Conservation (phyloP, 2,329 filamentous ascomycete species). For the Cucurbitaria berberidis region DNA sequence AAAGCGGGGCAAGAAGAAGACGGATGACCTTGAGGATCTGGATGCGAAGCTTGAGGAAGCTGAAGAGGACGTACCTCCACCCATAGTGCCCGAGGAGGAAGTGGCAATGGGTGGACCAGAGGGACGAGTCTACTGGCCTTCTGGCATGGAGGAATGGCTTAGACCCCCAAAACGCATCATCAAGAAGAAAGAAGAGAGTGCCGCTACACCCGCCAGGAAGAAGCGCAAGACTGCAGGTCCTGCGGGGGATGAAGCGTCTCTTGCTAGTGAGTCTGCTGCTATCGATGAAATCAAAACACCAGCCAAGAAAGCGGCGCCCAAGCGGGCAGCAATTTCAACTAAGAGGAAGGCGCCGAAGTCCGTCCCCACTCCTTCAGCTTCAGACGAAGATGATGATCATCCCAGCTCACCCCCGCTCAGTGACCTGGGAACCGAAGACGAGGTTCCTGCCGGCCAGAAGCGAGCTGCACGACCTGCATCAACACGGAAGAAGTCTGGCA, state of each 20-base stretch:
- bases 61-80: slow-evolving; percentile 36
- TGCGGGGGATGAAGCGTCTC: slow-evolving; percentile 26
- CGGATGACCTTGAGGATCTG: slow-evolving; percentile 42
- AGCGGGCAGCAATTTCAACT: slow-evolving; percentile 34
- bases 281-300: slow-evolving; percentile 45
- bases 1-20: slow-evolving; percentile 55
- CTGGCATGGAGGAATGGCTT: slow-evolving; percentile 89
- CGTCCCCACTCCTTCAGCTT: slow-evolving; percentile 52
- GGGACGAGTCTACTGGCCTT: slow-evolving; percentile 86
- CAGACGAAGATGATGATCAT: slow-evolving; percentile 41
- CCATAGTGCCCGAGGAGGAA: slow-evolving; percentile 67
- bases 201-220: slow-evolving; percentile 37
- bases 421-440: slow-evolving; percentile 46
- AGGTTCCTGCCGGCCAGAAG: slow-evolving; percentile 30
- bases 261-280: slow-evolving; percentile 34
- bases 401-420: slow-evolving; percentile 48
- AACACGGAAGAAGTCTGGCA: slow-evolving; percentile 36
- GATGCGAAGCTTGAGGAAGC: slow-evolving; percentile 53
- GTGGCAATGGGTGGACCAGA: slow-evolving; percentile 86
- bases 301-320: slow-evolving; percentile 46
- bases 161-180: slow-evolving; percentile 76
- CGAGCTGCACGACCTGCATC: slow-evolving; percentile 29
- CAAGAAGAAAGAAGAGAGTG: slow-evolving; percentile 59
- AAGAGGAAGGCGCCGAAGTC: slow-evolving; percentile 49
- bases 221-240: slow-evolving; percentile 35